Percentiles rank a stretch among this genome's conserved stretches.
phyloP scores from a whole-genome alignment of 73 alveolate species.

The Paramecium caudatum region DNA sequence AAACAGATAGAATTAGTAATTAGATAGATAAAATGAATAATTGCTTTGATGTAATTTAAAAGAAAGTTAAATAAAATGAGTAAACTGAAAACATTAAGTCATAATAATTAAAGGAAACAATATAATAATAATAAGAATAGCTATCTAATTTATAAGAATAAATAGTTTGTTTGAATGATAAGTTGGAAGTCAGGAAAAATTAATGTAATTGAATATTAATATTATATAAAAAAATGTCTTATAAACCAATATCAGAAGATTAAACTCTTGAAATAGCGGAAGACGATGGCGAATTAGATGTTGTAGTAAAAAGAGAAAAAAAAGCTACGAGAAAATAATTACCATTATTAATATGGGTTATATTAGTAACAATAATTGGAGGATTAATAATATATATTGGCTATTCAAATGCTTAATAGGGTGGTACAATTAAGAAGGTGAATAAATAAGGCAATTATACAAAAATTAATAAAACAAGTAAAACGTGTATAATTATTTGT shows the following conservation, averaged over 20 bases:
- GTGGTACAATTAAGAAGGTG: background rate
- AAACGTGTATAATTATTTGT: conserved; percentile 23
- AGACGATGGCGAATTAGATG: conserved; percentile 34
- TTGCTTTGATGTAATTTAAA: too few species aligned
- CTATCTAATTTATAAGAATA: too few species aligned
- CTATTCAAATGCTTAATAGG: background rate
- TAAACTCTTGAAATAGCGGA: background rate
- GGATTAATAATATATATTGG: background rate
- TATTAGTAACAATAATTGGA: background rate
- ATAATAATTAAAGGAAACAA: too few species aligned
- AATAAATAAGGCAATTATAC: background rate
- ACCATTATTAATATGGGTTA: background rate
- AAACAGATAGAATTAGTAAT: too few species aligned
- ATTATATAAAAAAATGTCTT: background rate
- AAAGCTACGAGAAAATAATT: background rate
- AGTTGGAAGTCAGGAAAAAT: too few species aligned
- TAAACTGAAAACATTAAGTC: too few species aligned
- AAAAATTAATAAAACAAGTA: conserved; percentile 32
- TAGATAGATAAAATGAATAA: too few species aligned
- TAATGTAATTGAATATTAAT: too few species aligned
- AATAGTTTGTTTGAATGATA: too few species aligned
- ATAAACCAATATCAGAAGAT: conserved; percentile 21
- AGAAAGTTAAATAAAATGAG: too few species aligned
- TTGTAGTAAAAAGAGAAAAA: background rate
- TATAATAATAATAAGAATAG: too few species aligned